Base-by-base conservation (phyloP, 2,329 filamentous ascomycete species). In the Paraphoma chrysanthemicola region DNA sequence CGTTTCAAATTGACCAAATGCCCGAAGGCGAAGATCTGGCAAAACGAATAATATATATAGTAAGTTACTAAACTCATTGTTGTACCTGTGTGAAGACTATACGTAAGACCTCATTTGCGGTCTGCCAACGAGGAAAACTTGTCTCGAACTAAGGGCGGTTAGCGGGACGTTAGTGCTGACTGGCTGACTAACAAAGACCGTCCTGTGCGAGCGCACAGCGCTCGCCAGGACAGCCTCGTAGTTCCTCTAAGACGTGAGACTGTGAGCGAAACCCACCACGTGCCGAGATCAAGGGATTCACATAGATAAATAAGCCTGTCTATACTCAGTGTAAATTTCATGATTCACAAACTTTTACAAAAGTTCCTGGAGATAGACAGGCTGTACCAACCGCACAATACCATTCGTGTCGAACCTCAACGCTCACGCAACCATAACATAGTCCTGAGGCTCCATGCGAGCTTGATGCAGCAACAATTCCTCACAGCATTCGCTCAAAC, bases 1-100 rank as follows among this genome's bases (percentile, higher is more conserved):
- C 48, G 57, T 64, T 67, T 66, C 59, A 65, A 68, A 67, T 66
- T 68, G 67, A 69, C 62, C 62, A 65, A 54, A 59, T 59, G 62
- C 51, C 62, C 59, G 62, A 63, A 64, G 62, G 51, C 62, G 44
- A 56, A 53, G 31, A 8, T 8, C 11, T 1, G 3, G 2, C 3
- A 17, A 42, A 42, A 3, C 48, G 49, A 54, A 16, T 42, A 14
- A 31, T 18, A 17, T 44, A 36, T 23, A 14, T 45, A 49, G 46
- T 31, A n/a, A n/a, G n/a, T n/a, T n/a, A n/a, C n/a, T n/a, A n/a
- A n/a, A n/a, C n/a, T n/a, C n/a, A n/a, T n/a, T n/a, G n/a, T n/a
- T n/a, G n/a, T n/a, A n/a, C n/a, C n/a, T n/a, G n/a, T n/a, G n/a
- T n/a, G n/a, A n/a, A n/a, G n/a, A n/a, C n/a, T n/a, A n/a, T n/a